Conservation (phyloP, 2,329 filamentous ascomycete species). For the Sporothrix brunneoviolacea region DNA sequence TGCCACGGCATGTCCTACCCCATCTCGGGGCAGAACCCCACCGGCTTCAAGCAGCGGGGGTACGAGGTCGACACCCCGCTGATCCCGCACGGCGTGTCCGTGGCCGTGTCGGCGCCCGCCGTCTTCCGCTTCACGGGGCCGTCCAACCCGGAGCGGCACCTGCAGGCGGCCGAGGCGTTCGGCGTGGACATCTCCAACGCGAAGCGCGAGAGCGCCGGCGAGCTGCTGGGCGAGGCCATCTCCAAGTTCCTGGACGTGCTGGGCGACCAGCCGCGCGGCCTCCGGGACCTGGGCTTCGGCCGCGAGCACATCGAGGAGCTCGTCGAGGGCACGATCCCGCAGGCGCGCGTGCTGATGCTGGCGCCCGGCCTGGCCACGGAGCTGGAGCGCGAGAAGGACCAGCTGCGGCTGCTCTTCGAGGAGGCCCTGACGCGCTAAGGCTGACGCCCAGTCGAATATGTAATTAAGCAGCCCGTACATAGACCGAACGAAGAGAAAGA, state of each 20-base stretch:
- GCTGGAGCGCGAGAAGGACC: constrained; percentile 62
- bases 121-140: constrained; percentile 45
- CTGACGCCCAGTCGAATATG: too few species aligned
- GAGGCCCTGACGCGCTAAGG: constrained; percentile 35
- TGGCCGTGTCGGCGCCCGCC: constrained; percentile 46
- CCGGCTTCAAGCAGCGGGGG: constrained; percentile 76
- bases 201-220: constrained; percentile 82
- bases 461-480: too few species aligned
- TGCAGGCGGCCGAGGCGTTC: constrained; percentile 44
- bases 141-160: constrained; percentile 83
- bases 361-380: constrained; percentile 74
- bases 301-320: constrained; percentile 68
- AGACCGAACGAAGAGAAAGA: too few species aligned
- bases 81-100: constrained; percentile 93
- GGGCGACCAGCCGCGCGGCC: constrained; percentile 82
- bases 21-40: constrained; percentile 86
- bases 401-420: constrained; percentile 65
- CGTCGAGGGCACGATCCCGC: constrained; percentile 91
- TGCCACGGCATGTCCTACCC: constrained; percentile 90
- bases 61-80: constrained; percentile 71
- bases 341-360: constrained; percentile 82
- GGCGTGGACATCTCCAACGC: constrained; percentile 72
- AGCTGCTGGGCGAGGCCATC: constrained; percentile 78
- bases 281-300: constrained; percentile 78
- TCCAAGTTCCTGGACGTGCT: constrained; percentile 72